Evolutionary conservation across 805 yeast species (phyloP), one percentile per base, ranked within the genome.

Genomic region (Saturnispora dispora): DNA sequence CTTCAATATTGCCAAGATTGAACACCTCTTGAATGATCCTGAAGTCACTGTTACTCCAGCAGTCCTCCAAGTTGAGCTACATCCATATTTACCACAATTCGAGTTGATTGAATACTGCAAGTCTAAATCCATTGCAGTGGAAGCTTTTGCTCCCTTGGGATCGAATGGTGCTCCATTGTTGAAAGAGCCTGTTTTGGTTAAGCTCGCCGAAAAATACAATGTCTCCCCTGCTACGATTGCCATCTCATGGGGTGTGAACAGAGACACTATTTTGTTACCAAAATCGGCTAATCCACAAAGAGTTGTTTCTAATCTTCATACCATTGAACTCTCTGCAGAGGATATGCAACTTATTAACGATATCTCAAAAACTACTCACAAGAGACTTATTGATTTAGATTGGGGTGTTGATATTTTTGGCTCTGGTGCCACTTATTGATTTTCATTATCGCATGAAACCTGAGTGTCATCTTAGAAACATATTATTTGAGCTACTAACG

Each of bases 131-230:
- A 82, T 83, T 56, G 65, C 72, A 30, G 67, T 83, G 44, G 85
- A 84, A 64, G 93, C 93, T 13, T 88, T 85, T 69, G 82, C 88
- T 30, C 95, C 95, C 28, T 71, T 87, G 58, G 91, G 89, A 10
- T 75, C 84, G 20, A 68, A 70, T 7, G 76, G 75, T 53, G 76
- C 83, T 20, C 83, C 85, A 10, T 54, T 79, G 9, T 66, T 80
- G 55, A 63, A 67, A 35, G 72, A 79, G 55, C 70, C 68, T 33
- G 64, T 69, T 4, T 60, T 83, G 28, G 52, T 60, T 2, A 66
- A 67, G 11, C 60, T 81, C 50, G 81, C 81, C 13, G 62, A 73
- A 45, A 76, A 73, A 54, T 64, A 71, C 55, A 59, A 60, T 13
- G 73, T 68, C 36, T 55, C 70, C 5, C 73, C 82, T 3, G 84